phyloP scores from a whole-genome alignment of 768 basidiomycete species.

The Agrocybe pediades region DNA sequence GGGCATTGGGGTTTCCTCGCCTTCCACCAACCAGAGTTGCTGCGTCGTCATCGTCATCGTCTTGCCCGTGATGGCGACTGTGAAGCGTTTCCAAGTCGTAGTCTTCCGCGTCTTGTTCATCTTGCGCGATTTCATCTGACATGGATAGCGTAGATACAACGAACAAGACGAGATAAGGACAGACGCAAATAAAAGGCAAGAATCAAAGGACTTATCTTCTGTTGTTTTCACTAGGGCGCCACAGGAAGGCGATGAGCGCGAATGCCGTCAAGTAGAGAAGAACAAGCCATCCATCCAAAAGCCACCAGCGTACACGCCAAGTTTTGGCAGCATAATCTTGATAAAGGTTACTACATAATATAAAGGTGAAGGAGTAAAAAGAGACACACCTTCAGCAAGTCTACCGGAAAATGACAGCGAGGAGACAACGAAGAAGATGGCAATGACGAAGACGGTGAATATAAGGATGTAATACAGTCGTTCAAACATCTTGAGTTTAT shows the following conservation, averaged over 20 bases:
- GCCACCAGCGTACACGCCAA: constrained; percentile 93
- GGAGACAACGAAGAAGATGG: constrained; percentile 91
- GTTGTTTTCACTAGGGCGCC: constrained; percentile 92
- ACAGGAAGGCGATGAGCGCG: constrained; percentile 80
- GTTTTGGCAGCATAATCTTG: constrained; percentile 89
- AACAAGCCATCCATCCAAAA: constrained; percentile 93
- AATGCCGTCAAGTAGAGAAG: constrained; percentile 87
- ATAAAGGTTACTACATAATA: constrained; percentile 1
- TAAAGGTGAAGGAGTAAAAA: background rate
- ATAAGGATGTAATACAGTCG: constrained; percentile 84
- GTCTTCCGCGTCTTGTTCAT: constrained; percentile 92
- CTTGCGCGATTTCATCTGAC: constrained; percentile 95
- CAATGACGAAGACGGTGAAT: constrained; percentile 77
- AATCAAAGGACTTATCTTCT: constrained; percentile 62
- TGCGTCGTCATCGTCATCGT: constrained; percentile 62
- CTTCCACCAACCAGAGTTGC: constrained; percentile 70
- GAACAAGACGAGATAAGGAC: constrained; percentile 20
- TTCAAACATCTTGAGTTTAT: constrained; percentile 89
- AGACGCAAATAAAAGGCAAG: constrained; percentile 16
- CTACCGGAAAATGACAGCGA: constrained; percentile 90
- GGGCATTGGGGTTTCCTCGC: constrained; percentile 47
- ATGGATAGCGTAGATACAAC: constrained; percentile 74
- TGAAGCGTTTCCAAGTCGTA: constrained; percentile 84
- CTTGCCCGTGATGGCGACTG: constrained; percentile 49
- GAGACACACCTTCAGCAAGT: constrained; percentile 73